Conservation (phyloP, 371 early-diverging fungal species). For the Mucor racemosus region DNA sequence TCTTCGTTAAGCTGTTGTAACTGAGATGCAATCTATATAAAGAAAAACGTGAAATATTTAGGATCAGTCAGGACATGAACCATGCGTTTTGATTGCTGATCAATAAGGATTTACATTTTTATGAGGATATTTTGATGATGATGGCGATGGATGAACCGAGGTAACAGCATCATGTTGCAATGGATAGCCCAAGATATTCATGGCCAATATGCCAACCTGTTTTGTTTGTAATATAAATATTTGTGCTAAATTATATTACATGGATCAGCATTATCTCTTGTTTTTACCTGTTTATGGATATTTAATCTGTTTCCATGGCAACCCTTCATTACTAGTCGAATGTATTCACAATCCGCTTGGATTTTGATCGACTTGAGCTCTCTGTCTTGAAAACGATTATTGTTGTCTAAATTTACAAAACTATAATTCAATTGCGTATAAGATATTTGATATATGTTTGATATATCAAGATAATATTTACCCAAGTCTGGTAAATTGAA, state of each 20-base stretch:
- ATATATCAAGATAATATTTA: conserved; percentile 4
- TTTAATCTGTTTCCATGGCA: conserved; percentile 76
- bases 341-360: conserved; percentile 71
- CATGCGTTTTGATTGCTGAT: background rate
- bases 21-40: conserved; percentile 4
- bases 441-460: too few relatives aligned
- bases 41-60: background rate
- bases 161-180: background rate
- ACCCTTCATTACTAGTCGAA: conserved; percentile 70
- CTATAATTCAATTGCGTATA: conserved; percentile 8
- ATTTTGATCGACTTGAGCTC: conserved; percentile 80
- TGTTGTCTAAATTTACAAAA: conserved; percentile 44
- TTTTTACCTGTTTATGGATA: conserved; percentile 74
- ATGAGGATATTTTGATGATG: background rate
- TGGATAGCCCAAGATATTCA: conserved; percentile 57
- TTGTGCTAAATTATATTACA: too few relatives aligned
- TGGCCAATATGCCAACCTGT: conserved; percentile 63
- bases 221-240: background rate
- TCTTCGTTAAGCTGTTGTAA: background rate
- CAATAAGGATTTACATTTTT: background rate
- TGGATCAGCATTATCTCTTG: background rate
- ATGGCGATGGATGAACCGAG: background rate
- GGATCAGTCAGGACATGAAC: conserved; percentile 2
- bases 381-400: conserved; percentile 49
- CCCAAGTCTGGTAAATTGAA: conserved; percentile 49